A percentile compares a stretch with the other conserved stretches of the same genome.
phyloP scores from a whole-genome alignment of 2,329 filamentous ascomycete genomes.

The Cladobotryum mycophilum region DNA sequence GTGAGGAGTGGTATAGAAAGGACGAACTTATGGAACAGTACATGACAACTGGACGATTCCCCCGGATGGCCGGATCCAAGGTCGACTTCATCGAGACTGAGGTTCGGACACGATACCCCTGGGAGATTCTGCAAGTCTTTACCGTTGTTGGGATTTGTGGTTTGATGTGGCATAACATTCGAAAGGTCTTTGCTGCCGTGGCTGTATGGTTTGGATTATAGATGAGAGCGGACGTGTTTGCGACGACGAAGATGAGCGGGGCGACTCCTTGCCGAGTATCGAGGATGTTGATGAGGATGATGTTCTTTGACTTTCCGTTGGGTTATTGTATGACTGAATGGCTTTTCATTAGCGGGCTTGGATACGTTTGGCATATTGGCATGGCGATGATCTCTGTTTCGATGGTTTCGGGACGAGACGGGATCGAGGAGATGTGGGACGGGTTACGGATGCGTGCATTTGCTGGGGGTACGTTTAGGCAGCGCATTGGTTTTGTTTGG shows the following conservation, averaged over 20 bases:
- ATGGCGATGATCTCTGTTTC: background rate
- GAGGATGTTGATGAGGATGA: background rate
- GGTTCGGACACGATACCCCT: slow-evolving; percentile 47
- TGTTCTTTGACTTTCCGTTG: background rate
- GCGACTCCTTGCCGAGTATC: background rate
- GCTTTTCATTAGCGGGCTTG: background rate
- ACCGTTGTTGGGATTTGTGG: slow-evolving; percentile 40
- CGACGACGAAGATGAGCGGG: no score
- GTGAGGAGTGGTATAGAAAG: slow-evolving; percentile 85
- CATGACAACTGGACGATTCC: slow-evolving; percentile 70
- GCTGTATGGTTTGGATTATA: slow-evolving; percentile 17
- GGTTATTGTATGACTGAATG: background rate
- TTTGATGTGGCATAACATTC: slow-evolving; percentile 35
- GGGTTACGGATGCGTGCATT: no score
- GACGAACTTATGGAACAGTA: slow-evolving; percentile 84
- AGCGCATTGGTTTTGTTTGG: no score
- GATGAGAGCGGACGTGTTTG: background rate
- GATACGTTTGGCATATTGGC: background rate
- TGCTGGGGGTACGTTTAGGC: no score
- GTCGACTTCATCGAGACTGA: slow-evolving; percentile 51
- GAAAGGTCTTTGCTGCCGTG: slow-evolving; percentile 21
- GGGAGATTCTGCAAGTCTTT: slow-evolving; percentile 52
- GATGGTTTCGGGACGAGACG: background rate
- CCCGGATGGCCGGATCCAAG: slow-evolving; percentile 52
- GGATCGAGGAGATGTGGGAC: background rate